Percentiles rank a stretch among this genome's conserved stretches.
phyloP scores from a whole-genome alignment of 768 basidiomycete species.

The Tulasnella sp. region DNA sequence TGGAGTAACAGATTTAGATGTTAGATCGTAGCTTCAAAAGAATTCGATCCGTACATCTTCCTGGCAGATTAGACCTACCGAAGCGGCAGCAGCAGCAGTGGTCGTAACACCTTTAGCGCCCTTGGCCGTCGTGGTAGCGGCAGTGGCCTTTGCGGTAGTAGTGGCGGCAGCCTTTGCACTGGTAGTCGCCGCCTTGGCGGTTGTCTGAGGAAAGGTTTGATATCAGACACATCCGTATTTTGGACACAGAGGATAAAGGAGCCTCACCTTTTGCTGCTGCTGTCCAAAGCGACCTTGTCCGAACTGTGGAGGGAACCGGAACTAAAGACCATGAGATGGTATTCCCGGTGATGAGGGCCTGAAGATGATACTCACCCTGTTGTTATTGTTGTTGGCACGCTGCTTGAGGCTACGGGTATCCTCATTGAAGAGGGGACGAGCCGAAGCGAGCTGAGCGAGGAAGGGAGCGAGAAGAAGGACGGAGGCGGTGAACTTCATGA shows the following conservation, averaged over 20 bases:
- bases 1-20: no score
- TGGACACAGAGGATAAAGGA: conserved; percentile 4
- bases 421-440: background rate
- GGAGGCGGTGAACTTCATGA: conserved; percentile 9
- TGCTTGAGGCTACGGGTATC: background rate
- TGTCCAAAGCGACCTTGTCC: conserved; percentile 7
- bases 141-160: conserved; percentile 20
- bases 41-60: no score
- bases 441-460: background rate
- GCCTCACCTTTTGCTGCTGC: conserved; percentile 11
- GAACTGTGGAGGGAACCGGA: background rate
- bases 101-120: conserved; percentile 12
- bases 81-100: no score
- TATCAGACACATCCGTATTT: background rate
- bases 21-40: no score
- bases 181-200: background rate
- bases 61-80: no score
- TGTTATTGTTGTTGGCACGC: background rate
- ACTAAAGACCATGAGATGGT: background rate
- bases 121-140: conserved; percentile 17
- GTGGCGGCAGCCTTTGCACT: conserved; percentile 18
- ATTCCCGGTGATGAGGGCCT: no score
- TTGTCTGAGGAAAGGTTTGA: background rate
- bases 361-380: background rate
- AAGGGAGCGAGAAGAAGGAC: conserved; percentile 4